Percentiles rank a stretch among this genome's conserved stretches.
Evolutionary conservation across 2,329 filamentous ascomycete genomes (phyloP).

Genomic region (Scedosporium boydii): DNA sequence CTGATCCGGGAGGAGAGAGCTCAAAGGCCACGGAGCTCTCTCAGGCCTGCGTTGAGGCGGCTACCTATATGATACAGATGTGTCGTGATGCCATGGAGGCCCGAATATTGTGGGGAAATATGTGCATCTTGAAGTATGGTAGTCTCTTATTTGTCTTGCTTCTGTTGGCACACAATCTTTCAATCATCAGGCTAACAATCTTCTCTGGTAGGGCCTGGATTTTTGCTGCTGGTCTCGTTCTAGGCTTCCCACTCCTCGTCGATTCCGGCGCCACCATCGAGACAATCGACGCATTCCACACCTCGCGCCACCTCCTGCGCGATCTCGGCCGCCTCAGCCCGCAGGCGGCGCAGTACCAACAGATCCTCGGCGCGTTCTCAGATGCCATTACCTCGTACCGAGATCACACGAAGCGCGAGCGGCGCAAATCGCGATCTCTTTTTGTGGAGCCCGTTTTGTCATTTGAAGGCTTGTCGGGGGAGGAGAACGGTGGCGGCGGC

Average conservation of each 20-base stretch:
- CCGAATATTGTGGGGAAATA: slow-evolving; percentile 32
- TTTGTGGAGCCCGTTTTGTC: background rate
- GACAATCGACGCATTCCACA: slow-evolving; percentile 30
- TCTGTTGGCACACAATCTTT: no score
- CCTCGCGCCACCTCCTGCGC: slow-evolving; percentile 38
- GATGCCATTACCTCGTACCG: background rate
- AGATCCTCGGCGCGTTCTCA: slow-evolving; percentile 30
- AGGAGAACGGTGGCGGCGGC: no score
- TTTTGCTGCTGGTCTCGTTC: slow-evolving; percentile 11
- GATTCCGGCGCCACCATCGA: slow-evolving; percentile 1
- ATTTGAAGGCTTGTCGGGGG: no score
- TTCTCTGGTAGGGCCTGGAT: slow-evolving; percentile 9
- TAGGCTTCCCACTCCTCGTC: slow-evolving; percentile 10
- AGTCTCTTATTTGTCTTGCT: no score
- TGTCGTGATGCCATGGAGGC: slow-evolving; percentile 31
- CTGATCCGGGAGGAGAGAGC: no score
- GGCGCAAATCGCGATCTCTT: background rate
- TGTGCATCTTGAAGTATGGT: slow-evolving; percentile 41
- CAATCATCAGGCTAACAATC: background rate
- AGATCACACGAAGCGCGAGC: background rate
- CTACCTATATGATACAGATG: slow-evolving; percentile 38
- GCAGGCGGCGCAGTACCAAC: slow-evolving; percentile 47
- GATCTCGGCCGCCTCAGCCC: slow-evolving; percentile 38
- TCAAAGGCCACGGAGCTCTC: slow-evolving; percentile 22
- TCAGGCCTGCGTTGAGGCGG: slow-evolving; percentile 37